phyloP scores from a whole-genome alignment of 2,329 filamentous ascomycete genomes.

The Escovopsis weberi region DNA sequence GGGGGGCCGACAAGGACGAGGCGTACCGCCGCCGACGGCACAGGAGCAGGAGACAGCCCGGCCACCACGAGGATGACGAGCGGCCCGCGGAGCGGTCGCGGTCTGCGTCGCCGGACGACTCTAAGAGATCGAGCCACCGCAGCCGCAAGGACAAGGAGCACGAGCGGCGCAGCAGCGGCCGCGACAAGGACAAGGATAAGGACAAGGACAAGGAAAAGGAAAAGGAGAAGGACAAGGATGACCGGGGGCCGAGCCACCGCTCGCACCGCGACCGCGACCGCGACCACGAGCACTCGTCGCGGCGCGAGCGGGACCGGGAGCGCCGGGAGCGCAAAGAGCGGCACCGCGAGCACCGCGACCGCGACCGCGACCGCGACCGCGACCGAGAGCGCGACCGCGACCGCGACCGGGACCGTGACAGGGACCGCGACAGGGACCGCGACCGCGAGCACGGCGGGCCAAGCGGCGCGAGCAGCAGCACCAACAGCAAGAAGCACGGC shows the following conservation, averaged over 20 bases:
- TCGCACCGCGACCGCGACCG: constrained; percentile 29
- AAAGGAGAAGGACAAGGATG: constrained; percentile 25
- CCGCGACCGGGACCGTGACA: no score
- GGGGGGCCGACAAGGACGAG: constrained; percentile 30
- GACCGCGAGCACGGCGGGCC: no score
- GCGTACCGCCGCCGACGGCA: constrained; percentile 36
- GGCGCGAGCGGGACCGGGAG: constrained; percentile 23
- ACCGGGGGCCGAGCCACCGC: constrained; percentile 25
- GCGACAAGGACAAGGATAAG: constrained; percentile 23
- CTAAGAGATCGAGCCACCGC: constrained; percentile 42
- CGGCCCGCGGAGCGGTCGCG: constrained; percentile 42
- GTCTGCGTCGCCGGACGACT: constrained; percentile 48
- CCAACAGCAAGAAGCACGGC: constrained; percentile 18
- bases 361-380: constrained; percentile 17
- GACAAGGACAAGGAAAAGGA: no score
- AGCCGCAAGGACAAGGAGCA: constrained; percentile 41
- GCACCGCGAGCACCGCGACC: constrained; percentile 19
- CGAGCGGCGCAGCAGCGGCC: constrained; percentile 18
- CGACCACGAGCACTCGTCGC: constrained; percentile 12
- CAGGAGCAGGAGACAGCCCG: constrained; percentile 22
- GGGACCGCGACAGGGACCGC: no score
- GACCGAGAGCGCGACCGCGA: constrained; percentile 10
- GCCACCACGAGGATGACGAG: constrained; percentile 29
- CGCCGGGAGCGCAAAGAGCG: constrained; percentile 21
- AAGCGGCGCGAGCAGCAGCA: constrained; percentile 5